Conservation (phyloP, 2,329 filamentous ascomycete genomes). For the Calonectria hawksworthii region DNA sequence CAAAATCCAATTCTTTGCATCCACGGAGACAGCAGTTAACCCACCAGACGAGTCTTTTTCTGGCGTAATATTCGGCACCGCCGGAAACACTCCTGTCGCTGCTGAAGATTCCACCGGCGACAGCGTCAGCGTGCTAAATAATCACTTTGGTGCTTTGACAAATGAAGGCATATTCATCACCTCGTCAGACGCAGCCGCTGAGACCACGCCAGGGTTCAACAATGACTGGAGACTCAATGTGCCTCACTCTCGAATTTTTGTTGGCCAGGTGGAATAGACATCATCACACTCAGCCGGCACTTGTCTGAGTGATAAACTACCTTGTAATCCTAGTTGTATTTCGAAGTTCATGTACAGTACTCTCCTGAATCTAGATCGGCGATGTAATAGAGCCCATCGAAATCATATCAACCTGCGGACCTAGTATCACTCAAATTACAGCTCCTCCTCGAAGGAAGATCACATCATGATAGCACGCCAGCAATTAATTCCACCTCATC, state of each 20-base stretch:
- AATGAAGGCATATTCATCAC: slow-evolving; percentile 71
- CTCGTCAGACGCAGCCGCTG: slow-evolving; percentile 35
- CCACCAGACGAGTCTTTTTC: slow-evolving; percentile 23
- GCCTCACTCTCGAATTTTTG: slow-evolving; percentile 50
- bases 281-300: too few relatives aligned
- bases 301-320: too few relatives aligned
- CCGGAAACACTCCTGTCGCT: slow-evolving; percentile 35
- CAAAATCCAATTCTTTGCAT: slow-evolving; percentile 75
- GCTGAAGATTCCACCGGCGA: slow-evolving; percentile 9
- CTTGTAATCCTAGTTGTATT: background rate
- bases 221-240: slow-evolving; percentile 53
- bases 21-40: slow-evolving; percentile 47
- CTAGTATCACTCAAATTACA: background rate
- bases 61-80: slow-evolving; percentile 52
- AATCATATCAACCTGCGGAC: background rate
- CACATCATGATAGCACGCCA: background rate
- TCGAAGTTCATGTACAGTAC: slow-evolving; percentile 1
- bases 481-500: background rate
- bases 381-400: background rate
- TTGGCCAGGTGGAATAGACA: slow-evolving; percentile 15
- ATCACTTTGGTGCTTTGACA: slow-evolving; percentile 74
- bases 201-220: slow-evolving; percentile 46
- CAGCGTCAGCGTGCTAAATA: slow-evolving; percentile 46
- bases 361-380: background rate
- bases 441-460: background rate